These are phyloP conservation scores for Capsella rubella DNA, from an alignment of 441 rosid species.

Conservation along the genomic window DNA sequence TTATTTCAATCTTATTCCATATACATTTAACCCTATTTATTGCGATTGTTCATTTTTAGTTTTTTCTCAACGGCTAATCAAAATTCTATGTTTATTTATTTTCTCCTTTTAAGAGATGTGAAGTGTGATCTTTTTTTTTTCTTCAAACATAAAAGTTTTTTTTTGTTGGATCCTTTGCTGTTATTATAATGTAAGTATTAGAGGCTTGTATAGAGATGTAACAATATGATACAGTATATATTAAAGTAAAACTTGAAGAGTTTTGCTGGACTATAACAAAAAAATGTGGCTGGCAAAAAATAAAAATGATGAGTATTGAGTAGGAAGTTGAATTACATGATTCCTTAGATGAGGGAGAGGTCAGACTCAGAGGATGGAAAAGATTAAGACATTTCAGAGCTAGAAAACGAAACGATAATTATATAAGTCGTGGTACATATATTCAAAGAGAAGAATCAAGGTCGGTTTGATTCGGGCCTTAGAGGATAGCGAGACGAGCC, in stretches of 20 bases:
- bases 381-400: neutral
- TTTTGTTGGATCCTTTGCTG: too few relatives aligned
- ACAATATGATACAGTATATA: too few relatives aligned
- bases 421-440: neutral
- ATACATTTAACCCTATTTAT: slow-evolving; percentile 39
- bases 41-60: slow-evolving; percentile 16
- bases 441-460: neutral
- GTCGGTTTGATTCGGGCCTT: neutral
- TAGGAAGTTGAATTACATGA: too few relatives aligned
- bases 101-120: neutral
- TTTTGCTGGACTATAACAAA: too few relatives aligned
- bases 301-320: too few relatives aligned
- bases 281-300: too few relatives aligned
- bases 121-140: neutral
- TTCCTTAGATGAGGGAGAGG: too few relatives aligned
- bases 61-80: slow-evolving; percentile 16
- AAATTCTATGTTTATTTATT: neutral
- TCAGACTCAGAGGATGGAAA: too few relatives aligned
- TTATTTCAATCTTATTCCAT: slow-evolving; percentile 29
- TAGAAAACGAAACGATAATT: too few relatives aligned
- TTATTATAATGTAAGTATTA: neutral
- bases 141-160: neutral
- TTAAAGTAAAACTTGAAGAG: too few relatives aligned
- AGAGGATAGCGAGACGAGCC: neutral
- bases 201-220: neutral